Evolutionary conservation across 495 filamentous ascomycete species (phyloP), one percentile per base, ranked within the genome.

Genomic region (Trichoderma asperelloides): DNA sequence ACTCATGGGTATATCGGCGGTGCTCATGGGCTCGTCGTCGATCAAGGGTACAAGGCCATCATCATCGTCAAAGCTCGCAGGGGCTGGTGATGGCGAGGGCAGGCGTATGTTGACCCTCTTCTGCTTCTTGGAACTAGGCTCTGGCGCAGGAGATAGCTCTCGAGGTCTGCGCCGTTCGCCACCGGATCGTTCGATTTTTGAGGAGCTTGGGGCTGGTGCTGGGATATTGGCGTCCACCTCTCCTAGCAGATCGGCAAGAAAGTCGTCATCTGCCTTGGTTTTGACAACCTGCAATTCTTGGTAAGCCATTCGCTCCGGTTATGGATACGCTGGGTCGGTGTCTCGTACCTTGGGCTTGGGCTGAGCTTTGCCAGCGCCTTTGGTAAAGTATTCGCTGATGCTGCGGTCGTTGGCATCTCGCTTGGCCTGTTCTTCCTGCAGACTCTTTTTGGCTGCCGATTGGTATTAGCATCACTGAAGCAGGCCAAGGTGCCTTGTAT

Each of bases 361-460:
- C 60, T 88, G 87, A 23, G 86, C 75, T 64, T 85, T 79, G 51
- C 84, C 77, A 66, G 86, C 83, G 51, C 90, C 89, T 69, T 87
- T 88, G 72, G 85, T 96, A 76, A 98, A 97, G 76, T 95, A 98
- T 70, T 94, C 95, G 70, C 88, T 89, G 71, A 98, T 97, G 70
- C 91, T 89, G 68, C 91, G 89, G 76, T 96, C 93, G 65, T 92
- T 89, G 75, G 91, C 91, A 70, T 96, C 89, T 67, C 90, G 86
- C 70, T 91, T 88, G 65, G 93, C 88, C 68, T 91, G 84, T 66
- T 98, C 93, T 71, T 98, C 92, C 69, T 96, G 92, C 25, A 89
- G 88, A 72, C 95, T 94, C 68, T 92, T 84, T 76, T 97, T 98
- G 66, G 88, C 88, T 89, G 69, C 67, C 5, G 41, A 16, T n/a